Evolutionary conservation across 129 eudicot species (phyloP).

Genomic region (Centaurea solstitialis): DNA sequence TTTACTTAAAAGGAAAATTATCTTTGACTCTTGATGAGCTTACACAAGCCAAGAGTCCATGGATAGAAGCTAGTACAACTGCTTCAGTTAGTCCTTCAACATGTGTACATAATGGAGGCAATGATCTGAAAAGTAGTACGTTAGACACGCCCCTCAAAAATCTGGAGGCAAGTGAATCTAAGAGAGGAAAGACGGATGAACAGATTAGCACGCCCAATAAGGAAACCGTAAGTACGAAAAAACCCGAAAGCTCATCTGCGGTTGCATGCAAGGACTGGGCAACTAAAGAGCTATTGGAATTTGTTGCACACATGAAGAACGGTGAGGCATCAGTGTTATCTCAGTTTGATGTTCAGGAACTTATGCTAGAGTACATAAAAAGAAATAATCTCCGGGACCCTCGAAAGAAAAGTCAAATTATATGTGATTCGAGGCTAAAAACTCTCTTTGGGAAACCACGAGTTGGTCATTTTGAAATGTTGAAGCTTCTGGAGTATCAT

Average conservation of each 20-base stretch:
- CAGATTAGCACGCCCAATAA: slow-evolving; percentile 15
- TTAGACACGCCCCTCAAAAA: slow-evolving; percentile 23
- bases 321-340: slow-evolving; percentile 74
- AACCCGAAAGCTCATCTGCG: slow-evolving; percentile 20
- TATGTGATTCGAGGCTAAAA: slow-evolving; percentile 73
- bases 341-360: slow-evolving; percentile 72
- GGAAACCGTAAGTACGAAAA: slow-evolving; percentile 33
- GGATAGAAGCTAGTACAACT: slow-evolving; percentile 43
- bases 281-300: slow-evolving; percentile 71
- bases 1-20: slow-evolving; percentile 62
- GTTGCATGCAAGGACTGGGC: slow-evolving; percentile 59
- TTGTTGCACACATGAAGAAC: slow-evolving; percentile 74
- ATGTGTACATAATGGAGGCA: slow-evolving; percentile 17
- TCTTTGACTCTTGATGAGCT: slow-evolving; percentile 65
- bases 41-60: slow-evolving; percentile 63
- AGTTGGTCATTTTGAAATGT: slow-evolving; percentile 86
- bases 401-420: slow-evolving; percentile 68
- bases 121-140: slow-evolving; percentile 19
- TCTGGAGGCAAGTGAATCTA: slow-evolving; percentile 35
- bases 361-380: slow-evolving; percentile 71
- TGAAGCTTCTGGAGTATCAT: slow-evolving; percentile 78
- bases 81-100: slow-evolving; percentile 23
- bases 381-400: slow-evolving; percentile 77
- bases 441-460: slow-evolving; percentile 68
- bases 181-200: slow-evolving; percentile 40